phyloP scores from a whole-genome alignment of 768 basidiomycete species.

The Nidularia sp. region DNA sequence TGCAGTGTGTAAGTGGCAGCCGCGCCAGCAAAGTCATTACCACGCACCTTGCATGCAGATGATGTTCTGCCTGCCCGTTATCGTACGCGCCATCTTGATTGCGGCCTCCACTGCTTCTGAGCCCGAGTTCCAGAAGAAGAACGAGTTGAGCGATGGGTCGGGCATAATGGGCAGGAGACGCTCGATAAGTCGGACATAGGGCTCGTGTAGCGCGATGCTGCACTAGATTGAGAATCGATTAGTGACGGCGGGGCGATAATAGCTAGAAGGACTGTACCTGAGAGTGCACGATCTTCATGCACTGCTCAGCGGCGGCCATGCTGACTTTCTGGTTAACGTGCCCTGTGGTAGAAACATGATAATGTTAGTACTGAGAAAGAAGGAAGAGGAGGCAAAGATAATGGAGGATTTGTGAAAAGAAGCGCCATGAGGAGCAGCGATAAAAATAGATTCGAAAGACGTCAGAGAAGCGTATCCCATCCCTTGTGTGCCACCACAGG shows the following conservation, averaged over 20 bases:
- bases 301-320: conserved; percentile 86
- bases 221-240: conserved; percentile 43
- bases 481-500: too few relatives aligned
- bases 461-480: too few relatives aligned
- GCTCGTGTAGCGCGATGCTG: conserved; percentile 83
- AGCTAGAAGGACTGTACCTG: conserved; percentile 45
- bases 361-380: too few relatives aligned
- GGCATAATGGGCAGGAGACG: conserved; percentile 87
- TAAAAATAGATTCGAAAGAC: too few relatives aligned
- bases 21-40: neutral
- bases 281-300: conserved; percentile 71
- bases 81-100: conserved; percentile 77
- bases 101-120: conserved; percentile 90
- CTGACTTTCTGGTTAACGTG: conserved; percentile 88
- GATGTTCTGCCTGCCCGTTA: conserved; percentile 83
- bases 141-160: conserved; percentile 83
- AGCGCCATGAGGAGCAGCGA: too few relatives aligned
- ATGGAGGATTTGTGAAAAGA: too few relatives aligned
- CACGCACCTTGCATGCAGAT: conserved; percentile 81
- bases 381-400: too few relatives aligned
- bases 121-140: conserved; percentile 98
- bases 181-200: conserved; percentile 85
- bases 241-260: neutral
- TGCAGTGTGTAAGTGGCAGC: neutral
- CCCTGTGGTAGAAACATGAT: conserved; percentile 33